Conservation (phyloP, 352 stramenopile species). For the Phytophthora fragariae region DNA sequence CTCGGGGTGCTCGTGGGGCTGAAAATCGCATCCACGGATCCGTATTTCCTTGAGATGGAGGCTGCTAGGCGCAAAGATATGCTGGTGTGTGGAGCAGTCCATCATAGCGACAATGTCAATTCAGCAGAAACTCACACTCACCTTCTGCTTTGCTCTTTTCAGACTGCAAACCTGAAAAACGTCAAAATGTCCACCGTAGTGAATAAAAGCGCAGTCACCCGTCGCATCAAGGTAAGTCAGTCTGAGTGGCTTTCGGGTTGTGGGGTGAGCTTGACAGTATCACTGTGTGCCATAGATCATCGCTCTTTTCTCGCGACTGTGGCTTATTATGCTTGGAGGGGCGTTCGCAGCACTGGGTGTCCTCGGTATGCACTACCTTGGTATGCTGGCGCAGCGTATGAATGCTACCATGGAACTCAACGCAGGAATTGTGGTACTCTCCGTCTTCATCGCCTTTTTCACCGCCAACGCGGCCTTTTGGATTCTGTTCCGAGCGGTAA, state of each 20-base stretch:
- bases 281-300: constrained; percentile 41
- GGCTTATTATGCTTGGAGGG: constrained; percentile 59
- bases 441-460: constrained; percentile 60
- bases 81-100: constrained; percentile 25
- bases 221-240: constrained; percentile 41
- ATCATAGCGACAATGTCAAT: neutral
- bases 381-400: constrained; percentile 66
- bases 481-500: constrained; percentile 69
- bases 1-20: constrained; percentile 61
- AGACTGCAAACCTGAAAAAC: constrained; percentile 46
- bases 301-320: constrained; percentile 63
- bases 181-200: constrained; percentile 51
- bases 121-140: neutral
- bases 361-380: constrained; percentile 74
- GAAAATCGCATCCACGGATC: constrained; percentile 60
- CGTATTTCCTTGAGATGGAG: constrained; percentile 73
- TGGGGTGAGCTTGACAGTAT: neutral
- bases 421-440: constrained; percentile 48
- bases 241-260: neutral
- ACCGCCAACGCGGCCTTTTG: constrained; percentile 69
- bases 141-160: neutral
- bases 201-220: constrained; percentile 40
- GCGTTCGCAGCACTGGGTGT: constrained; percentile 63
- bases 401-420: constrained; percentile 51
- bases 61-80: constrained; percentile 53